phyloP scores from a whole-genome alignment of 768 basidiomycete genomes.

The Lactarius sanguifluus region DNA sequence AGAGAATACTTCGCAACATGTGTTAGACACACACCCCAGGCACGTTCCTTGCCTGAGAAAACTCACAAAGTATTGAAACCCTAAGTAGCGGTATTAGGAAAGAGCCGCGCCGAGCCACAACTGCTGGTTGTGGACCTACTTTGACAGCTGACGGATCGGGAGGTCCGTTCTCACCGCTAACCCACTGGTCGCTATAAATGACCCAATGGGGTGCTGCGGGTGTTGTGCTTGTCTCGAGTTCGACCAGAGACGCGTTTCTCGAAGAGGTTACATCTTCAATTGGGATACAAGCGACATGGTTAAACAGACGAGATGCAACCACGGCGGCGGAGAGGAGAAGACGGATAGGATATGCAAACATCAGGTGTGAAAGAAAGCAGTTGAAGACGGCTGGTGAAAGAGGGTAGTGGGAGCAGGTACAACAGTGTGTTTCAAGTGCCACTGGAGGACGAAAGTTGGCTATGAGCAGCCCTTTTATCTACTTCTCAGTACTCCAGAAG shows the following conservation, averaged over 20 bases:
- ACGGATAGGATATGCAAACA: slow-evolving; percentile 1
- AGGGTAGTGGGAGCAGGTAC: neutral
- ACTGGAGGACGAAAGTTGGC: neutral
- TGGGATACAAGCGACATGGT: slow-evolving; percentile 3
- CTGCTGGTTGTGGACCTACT: slow-evolving; percentile 30
- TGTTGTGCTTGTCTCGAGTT: slow-evolving; percentile 13
- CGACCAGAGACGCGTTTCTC: slow-evolving; percentile 1
- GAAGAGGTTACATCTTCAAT: neutral
- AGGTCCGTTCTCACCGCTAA: slow-evolving; percentile 42
- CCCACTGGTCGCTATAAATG: slow-evolving; percentile 41
- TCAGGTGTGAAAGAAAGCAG: slow-evolving; percentile 1
- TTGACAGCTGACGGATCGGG: slow-evolving; percentile 37
- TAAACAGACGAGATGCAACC: slow-evolving; percentile 7
- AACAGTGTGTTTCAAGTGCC: neutral
- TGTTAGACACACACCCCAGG: slow-evolving; percentile 1
- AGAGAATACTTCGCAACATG: slow-evolving; percentile 37
- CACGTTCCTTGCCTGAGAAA: neutral
- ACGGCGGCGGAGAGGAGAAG: slow-evolving; percentile 7
- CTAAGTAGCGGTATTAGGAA: slow-evolving; percentile 21
- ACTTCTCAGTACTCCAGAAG: neutral
- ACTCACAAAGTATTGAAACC: slow-evolving; percentile 41
- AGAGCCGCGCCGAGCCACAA: neutral
- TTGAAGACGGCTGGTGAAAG: neutral
- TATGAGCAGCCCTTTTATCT: neutral
- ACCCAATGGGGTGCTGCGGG: slow-evolving; percentile 43